Evolutionary conservation across 129 eudicot genomes (phyloP).

Genomic region (Pulicaria dysenterica): DNA sequence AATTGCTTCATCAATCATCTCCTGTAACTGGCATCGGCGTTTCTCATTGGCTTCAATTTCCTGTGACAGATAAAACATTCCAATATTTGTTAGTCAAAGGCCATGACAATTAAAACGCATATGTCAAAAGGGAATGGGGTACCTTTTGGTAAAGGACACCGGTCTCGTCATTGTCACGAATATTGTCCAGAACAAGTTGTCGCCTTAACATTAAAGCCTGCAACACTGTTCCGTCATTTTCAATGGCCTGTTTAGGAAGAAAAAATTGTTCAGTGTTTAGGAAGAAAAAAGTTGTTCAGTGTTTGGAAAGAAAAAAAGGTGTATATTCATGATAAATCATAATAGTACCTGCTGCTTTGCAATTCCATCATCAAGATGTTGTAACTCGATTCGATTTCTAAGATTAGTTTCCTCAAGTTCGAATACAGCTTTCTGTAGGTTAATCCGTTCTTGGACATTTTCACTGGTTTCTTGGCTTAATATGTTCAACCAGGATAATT

Average conservation of each 20-base stretch:
- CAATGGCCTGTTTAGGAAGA: slow-evolving; percentile 51
- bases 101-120: neutral
- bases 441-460: slow-evolving; percentile 93
- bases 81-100: slow-evolving; percentile 16
- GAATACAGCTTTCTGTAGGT: slow-evolving; percentile 86
- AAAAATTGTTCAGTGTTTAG: slow-evolving; percentile 6
- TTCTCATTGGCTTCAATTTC: slow-evolving; percentile 93
- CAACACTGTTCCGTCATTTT: slow-evolving; percentile 72
- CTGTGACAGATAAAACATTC: slow-evolving; percentile 34
- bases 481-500: slow-evolving; percentile 70
- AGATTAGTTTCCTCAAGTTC: slow-evolving; percentile 91
- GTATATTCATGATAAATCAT: neutral
- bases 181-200: slow-evolving; percentile 84
- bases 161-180: slow-evolving; percentile 89
- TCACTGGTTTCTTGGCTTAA: slow-evolving; percentile 94
- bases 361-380: slow-evolving; percentile 83
- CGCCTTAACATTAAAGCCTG: slow-evolving; percentile 76
- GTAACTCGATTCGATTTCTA: slow-evolving; percentile 77
- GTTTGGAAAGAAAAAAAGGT: neutral
- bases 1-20: slow-evolving; percentile 87
- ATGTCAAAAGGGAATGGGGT: slow-evolving; percentile 1
- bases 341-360: slow-evolving; percentile 73
- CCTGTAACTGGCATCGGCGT: slow-evolving; percentile 71
- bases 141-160: slow-evolving; percentile 77
- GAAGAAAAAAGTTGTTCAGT: slow-evolving; percentile 8